Conservation (phyloP, 2,329 filamentous ascomycete genomes). For the Volutella citrinella region DNA sequence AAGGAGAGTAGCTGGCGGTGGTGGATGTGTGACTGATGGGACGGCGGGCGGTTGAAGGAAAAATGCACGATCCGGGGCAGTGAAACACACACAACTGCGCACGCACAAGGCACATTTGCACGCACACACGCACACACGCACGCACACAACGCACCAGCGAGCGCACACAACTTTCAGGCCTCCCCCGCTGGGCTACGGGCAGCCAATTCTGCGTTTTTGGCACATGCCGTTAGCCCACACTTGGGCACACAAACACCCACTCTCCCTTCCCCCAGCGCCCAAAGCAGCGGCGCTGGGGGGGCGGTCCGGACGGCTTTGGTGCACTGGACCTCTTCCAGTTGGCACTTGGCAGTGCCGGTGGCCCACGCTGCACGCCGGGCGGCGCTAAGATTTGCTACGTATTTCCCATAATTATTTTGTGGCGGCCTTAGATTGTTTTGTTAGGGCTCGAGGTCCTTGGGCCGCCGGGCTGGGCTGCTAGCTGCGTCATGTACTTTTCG, state of each 20-base stretch:
- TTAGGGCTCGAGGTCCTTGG: constrained; percentile 20
- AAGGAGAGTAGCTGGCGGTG: constrained; percentile 19
- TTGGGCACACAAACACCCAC: too few relatives aligned
- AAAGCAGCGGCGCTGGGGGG: too few relatives aligned
- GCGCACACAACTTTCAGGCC: too few relatives aligned
- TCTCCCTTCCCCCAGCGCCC: too few relatives aligned
- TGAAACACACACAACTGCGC: constrained; percentile 4
- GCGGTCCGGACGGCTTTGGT: too few relatives aligned
- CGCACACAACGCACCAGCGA: constrained; percentile 3
- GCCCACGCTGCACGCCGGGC: too few relatives aligned
- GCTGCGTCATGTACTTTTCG: too few relatives aligned
- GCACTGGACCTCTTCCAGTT: too few relatives aligned
- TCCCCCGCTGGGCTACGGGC: too few relatives aligned
- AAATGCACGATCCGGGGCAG: constrained; percentile 15
- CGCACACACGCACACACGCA: constrained; percentile 6
- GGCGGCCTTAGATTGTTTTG: constrained; percentile 9
- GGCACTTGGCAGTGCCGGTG: too few relatives aligned
- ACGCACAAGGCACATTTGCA: background rate
- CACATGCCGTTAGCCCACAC: too few relatives aligned
- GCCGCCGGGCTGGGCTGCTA: constrained; percentile 6
- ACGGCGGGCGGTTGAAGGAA: constrained; percentile 17
- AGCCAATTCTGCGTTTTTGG: too few relatives aligned
- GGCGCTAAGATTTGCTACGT: constrained; percentile 7
- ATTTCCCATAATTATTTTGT: constrained; percentile 20
- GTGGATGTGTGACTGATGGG: constrained; percentile 13